Percentiles rank a stretch among this genome's conserved stretches.
phyloP scores from a whole-genome alignment of 495 filamentous ascomycete species.

The Podospora pseudoanserina region DNA sequence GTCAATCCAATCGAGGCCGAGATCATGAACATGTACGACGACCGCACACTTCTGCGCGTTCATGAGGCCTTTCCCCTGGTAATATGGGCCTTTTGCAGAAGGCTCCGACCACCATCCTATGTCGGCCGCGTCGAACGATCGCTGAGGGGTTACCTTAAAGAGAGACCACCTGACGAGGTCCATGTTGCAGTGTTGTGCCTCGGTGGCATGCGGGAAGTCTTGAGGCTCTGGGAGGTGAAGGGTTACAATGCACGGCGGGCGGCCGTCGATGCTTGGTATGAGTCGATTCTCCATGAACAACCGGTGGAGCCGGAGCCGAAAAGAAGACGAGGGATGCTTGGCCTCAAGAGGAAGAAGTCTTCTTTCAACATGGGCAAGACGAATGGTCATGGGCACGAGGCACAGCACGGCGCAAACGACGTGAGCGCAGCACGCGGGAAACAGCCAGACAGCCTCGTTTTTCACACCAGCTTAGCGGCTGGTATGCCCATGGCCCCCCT shows the following conservation, averaged over 20 bases:
- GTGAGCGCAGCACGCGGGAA: slow-evolving; percentile 11
- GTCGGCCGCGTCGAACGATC: slow-evolving; percentile 53
- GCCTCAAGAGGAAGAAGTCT: slow-evolving; percentile 50
- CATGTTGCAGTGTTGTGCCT: slow-evolving; percentile 53
- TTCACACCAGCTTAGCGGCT: slow-evolving; percentile 48
- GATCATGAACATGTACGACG: slow-evolving; percentile 56
- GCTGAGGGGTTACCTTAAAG: slow-evolving; percentile 54
- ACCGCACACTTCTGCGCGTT: slow-evolving; percentile 51
- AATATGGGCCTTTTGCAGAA: slow-evolving; percentile 53
- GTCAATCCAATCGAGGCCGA: slow-evolving; percentile 52
- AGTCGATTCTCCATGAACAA: slow-evolving; percentile 39
- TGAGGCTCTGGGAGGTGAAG: slow-evolving; percentile 56
- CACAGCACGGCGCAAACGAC: slow-evolving; percentile 5
- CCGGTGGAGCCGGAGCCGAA: slow-evolving; percentile 41
- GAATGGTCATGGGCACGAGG: not conserved
- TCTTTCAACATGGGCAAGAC: slow-evolving; percentile 29
- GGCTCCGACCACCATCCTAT: slow-evolving; percentile 54
- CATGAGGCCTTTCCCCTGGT: slow-evolving; percentile 55
- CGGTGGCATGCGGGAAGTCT: slow-evolving; percentile 53
- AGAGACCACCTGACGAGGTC: slow-evolving; percentile 53
- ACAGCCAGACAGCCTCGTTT: slow-evolving; percentile 39
- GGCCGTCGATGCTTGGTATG: slow-evolving; percentile 53
- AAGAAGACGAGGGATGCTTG: slow-evolving; percentile 44
- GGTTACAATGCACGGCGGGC: slow-evolving; percentile 53
- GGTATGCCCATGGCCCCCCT: slow-evolving; percentile 54